Evolutionary conservation across 257 asterid species (phyloP), one percentile per base, ranked within the genome.

Genomic region (Mentha longifolia): DNA sequence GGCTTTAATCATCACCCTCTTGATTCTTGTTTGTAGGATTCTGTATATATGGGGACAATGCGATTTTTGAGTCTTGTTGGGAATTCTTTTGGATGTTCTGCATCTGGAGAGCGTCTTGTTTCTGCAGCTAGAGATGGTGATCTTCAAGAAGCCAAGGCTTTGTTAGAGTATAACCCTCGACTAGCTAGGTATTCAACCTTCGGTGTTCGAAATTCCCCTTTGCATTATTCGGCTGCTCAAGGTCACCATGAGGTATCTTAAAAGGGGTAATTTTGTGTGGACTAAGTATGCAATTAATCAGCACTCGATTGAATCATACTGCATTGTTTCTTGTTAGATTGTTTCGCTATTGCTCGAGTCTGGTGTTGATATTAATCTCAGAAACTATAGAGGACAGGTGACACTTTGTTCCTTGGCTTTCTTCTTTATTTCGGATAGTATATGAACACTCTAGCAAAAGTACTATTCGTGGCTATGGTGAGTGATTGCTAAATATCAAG

Each of bases 41-140:
- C 64, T 63, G 61, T 45, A 56, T 55, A 50, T 61, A 68, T 70
- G 72, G 74, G 70, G 78, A 81, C 62, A 50, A 89, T 91, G 96
- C 74, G 90, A 51, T 87, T 92, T 68, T 73, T 92, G 52, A 92
- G 86, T 71, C 88, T 92, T 63, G 85, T 92, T 82, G 93, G 96
- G 31, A 92, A 92, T 79, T 92, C 97, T 30, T 92, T 92, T 72
- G 97, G 97, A 39, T 92, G 97, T 64, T 92, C 97, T 67, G 97
- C 97, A 15, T 87, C 97, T 1, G 97, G 97, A 43, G 96, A 89
- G 85, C 84, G 96, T 35, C 69, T 92, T 3, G 97, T 92, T 69
- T 87, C 96, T 9, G 97, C 97, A 35, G 97, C 97, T 42, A 92
- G 97, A 77, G 97, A 92, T 76, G 97, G 97, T 19, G 97, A 92